These are phyloP conservation scores for Hypsizygus marmoreus DNA, from an alignment of 768 basidiomycete genomes.

Conservation along the genomic window DNA sequence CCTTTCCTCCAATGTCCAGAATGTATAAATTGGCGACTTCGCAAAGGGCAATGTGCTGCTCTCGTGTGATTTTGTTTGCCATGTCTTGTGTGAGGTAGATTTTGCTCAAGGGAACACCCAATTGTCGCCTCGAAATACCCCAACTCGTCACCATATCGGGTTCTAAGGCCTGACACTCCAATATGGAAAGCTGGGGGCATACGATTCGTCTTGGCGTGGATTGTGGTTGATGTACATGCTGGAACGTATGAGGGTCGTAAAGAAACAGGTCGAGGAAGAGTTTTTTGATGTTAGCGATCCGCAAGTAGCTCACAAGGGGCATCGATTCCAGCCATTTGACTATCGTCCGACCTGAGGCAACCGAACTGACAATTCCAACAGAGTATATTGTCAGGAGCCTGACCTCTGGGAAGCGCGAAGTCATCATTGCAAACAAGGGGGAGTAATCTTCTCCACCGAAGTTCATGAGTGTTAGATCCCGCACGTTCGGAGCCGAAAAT, in stretches of 20 bases:
- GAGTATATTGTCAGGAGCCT: constrained; percentile 55
- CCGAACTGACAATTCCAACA: constrained; percentile 35
- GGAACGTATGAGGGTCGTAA: constrained; percentile 32
- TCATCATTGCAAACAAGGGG: constrained; percentile 47
- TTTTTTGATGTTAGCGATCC: constrained; percentile 45
- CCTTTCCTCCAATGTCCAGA: constrained; percentile 38
- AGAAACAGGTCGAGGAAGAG: constrained; percentile 52
- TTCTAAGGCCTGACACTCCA: constrained; percentile 48
- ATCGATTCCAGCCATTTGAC: constrained; percentile 59
- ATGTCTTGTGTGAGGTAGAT: constrained; percentile 44
- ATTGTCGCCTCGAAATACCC: constrained; percentile 32
- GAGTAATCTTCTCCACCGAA: constrained; percentile 53
- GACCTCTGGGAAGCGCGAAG: constrained; percentile 51
- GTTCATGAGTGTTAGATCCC: constrained; percentile 59
- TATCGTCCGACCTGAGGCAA: constrained; percentile 28
- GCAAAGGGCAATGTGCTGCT: constrained; percentile 29
- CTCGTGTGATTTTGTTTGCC: constrained; percentile 21
- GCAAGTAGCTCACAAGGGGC: constrained; percentile 53
- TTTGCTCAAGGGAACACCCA: constrained; percentile 49
- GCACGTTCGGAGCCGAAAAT: constrained; percentile 57
- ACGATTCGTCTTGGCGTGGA: constrained; percentile 25
- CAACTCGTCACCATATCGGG: constrained; percentile 35
- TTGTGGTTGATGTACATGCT: constrained; percentile 5
- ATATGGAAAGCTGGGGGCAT: constrained; percentile 44
- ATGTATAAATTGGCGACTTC: constrained; percentile 28